Percentiles rank a stretch among this genome's conserved stretches.
Evolutionary conservation across 2,329 filamentous ascomycete species (phyloP).

Genomic region (Chalaropsis ovoidea): DNA sequence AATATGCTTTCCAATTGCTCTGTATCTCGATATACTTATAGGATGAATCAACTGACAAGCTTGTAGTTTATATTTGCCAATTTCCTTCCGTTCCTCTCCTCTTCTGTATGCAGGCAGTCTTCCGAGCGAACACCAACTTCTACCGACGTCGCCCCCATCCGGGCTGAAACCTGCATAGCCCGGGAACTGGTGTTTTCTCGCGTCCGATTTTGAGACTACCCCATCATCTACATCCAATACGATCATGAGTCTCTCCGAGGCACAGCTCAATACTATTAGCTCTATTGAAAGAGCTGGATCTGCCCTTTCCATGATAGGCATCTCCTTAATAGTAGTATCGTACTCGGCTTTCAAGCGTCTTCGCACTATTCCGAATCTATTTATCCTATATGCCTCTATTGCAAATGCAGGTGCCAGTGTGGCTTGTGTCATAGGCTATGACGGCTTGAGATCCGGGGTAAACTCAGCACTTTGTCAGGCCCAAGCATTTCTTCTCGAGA

Average conservation of each 20-base stretch:
- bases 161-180: not conserved
- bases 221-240: no score
- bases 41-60: not conserved
- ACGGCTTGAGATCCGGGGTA: conserved; percentile 48
- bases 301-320: conserved; percentile 42
- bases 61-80: not conserved
- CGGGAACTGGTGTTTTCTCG: no score
- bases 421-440: conserved; percentile 61
- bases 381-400: conserved; percentile 52
- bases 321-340: conserved; percentile 44
- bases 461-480: conserved; percentile 50
- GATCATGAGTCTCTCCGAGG: conserved; percentile 30
- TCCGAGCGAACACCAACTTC: not conserved
- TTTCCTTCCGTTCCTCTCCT: not conserved
- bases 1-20: not conserved
- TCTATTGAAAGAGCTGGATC: conserved; percentile 46
- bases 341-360: conserved; percentile 43
- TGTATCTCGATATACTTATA: not conserved
- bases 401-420: conserved; percentile 50
- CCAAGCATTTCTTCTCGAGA: conserved; percentile 54
- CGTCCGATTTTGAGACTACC: not conserved
- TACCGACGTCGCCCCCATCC: no score
- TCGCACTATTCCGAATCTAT: conserved; percentile 51
- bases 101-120: not conserved
- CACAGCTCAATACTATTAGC: conserved; percentile 37